Evolutionary conservation across 1,139 yeast genomes (phyloP).

Genomic region (Suhomyces taliae): DNA sequence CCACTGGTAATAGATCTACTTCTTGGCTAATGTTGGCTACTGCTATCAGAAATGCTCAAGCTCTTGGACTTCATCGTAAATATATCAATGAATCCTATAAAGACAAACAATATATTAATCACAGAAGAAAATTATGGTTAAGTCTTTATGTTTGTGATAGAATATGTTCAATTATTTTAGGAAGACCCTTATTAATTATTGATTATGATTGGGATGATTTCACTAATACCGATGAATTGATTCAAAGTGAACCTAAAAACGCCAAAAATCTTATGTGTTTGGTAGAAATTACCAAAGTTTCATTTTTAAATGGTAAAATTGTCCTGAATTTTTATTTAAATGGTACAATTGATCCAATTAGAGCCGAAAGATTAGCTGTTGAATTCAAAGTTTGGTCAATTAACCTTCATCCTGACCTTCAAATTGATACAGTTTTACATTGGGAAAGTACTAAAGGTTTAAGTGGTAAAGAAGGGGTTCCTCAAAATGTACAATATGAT

Average conservation of each 20-base stretch:
- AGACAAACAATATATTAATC: conserved; percentile 12
- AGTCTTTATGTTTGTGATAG: conserved; percentile 42
- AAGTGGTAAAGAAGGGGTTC: conserved; percentile 1
- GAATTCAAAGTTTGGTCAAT: conserved; percentile 41
- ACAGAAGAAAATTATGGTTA: conserved; percentile 39
- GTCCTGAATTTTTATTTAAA: conserved; percentile 35
- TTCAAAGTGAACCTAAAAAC: conserved; percentile 12
- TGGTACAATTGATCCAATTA: conserved; percentile 32
- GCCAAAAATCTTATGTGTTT: conserved; percentile 15
- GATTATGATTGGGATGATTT: conserved; percentile 46
- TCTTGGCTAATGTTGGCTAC: conserved; percentile 38
- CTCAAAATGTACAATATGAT: conserved; percentile 11
- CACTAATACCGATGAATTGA: conserved; percentile 11
- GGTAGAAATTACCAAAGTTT: conserved; percentile 16
- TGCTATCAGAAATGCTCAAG: conserved; percentile 27
- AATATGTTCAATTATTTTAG: conserved; percentile 37
- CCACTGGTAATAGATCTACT: conserved; percentile 37
- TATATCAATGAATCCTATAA: conserved; percentile 22
- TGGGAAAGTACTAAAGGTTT: conserved; percentile 9
- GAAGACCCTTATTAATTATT: conserved; percentile 40
- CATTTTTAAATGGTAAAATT: conserved; percentile 31
- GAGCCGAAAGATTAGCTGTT: conserved; percentile 39
- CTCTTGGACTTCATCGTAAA: conserved; percentile 27
- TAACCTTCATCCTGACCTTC: conserved; percentile 29
- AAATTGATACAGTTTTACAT: conserved; percentile 16